Evolutionary conservation across 192 early-diverging fungal genomes (phyloP).

Genomic region (Linnemannia hyalina): DNA sequence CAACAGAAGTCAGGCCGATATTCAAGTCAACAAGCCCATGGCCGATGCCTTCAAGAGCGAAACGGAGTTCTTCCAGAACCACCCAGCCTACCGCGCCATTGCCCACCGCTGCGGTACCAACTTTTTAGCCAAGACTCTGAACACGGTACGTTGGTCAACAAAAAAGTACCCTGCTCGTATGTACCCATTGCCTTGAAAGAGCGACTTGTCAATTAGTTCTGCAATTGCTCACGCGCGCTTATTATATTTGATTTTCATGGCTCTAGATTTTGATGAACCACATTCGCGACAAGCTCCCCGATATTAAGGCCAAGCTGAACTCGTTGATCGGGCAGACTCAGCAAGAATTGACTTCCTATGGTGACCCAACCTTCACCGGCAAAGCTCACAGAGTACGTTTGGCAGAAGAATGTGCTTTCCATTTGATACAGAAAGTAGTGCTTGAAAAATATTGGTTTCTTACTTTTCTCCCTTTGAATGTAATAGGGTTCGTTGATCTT

Average conservation of each 20-base stretch:
- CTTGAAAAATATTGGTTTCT: background rate
- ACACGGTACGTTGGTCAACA: constrained; percentile 58
- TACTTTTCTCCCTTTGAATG: background rate
- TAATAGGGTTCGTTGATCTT: constrained; percentile 71
- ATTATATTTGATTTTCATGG: background rate
- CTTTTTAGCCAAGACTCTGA: constrained; percentile 76
- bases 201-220: background rate
- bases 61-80: constrained; percentile 75
- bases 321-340: constrained; percentile 83
- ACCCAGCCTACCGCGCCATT: constrained; percentile 80
- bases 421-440: too few species aligned
- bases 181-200: background rate
- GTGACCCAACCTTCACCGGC: constrained; percentile 66
- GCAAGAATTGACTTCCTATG: constrained; percentile 79
- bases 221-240: background rate
- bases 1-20: constrained; percentile 88
- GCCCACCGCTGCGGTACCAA: constrained; percentile 79
- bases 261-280: constrained; percentile 79
- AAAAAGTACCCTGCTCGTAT: background rate
- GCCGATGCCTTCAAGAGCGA: constrained; percentile 75
- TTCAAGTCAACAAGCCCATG: constrained; percentile 78
- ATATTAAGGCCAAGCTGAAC: constrained; percentile 81
- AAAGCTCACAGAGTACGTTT: constrained; percentile 60
- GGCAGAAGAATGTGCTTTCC: background rate
- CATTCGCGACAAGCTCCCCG: constrained; percentile 83